These are phyloP conservation scores for Neurospora hispaniola DNA, from an alignment of 495 filamentous ascomycete genomes.

Conservation along the genomic window DNA sequence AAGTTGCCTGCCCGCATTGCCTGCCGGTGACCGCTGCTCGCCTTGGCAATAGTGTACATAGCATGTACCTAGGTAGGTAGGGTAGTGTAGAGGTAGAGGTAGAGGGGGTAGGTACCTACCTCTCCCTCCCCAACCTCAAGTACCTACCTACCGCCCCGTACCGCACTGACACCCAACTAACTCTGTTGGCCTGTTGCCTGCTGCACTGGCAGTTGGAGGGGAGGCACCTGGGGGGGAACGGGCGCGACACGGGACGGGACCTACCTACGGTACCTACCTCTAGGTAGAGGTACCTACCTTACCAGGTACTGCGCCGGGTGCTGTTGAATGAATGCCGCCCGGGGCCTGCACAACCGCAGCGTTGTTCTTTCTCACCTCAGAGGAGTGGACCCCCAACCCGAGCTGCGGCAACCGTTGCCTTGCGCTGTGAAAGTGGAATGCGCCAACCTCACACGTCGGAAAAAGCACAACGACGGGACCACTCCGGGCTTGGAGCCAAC, in stretches of 20 bases:
- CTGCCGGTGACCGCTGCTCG: not conserved
- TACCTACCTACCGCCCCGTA: not conserved
- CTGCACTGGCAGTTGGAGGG: not conserved
- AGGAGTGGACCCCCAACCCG: not conserved
- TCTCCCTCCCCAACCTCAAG: no score
- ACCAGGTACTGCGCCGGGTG: not conserved
- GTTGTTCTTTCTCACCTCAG: not conserved
- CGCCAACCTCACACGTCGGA: constrained; percentile 23
- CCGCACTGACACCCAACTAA: not conserved
- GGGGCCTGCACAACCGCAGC: no score
- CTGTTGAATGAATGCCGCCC: not conserved
- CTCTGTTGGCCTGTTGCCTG: not conserved
- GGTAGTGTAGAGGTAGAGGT: no score
- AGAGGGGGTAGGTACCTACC: no score
- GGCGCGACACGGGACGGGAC: not conserved
- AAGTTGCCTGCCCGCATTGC: not conserved
- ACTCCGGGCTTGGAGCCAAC: no score
- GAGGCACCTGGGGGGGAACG: not conserved
- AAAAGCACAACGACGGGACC: constrained; percentile 13
- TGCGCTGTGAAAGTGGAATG: constrained; percentile 3
- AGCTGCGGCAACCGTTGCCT: not conserved
- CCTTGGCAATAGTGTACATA: not conserved
- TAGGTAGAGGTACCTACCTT: no score
- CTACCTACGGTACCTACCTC: no score
- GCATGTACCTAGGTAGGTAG: no score